Evolutionary conservation across 805 yeast genomes (phyloP).

Genomic region (Schwanniomyces pseudopolymorphus): DNA sequence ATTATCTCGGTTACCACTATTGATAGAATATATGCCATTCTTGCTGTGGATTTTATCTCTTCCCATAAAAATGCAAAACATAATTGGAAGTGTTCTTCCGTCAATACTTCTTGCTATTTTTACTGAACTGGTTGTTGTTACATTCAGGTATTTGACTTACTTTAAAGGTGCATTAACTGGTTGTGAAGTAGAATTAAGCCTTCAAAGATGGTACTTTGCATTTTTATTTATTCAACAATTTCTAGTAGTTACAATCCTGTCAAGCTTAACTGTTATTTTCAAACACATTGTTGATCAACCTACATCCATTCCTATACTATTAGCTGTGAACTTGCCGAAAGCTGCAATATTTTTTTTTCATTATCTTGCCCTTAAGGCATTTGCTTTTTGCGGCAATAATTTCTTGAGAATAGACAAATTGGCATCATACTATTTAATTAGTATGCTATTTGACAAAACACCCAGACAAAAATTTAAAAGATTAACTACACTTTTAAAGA

Average conservation of each 20-base stretch:
- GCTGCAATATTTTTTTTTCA: conserved; percentile 86
- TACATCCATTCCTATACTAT: conserved; percentile 63
- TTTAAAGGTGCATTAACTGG: conserved; percentile 63
- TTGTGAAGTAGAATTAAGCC: conserved; percentile 62
- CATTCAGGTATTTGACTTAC: conserved; percentile 54
- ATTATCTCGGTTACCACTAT: conserved; percentile 68
- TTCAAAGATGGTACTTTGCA: conserved; percentile 75
- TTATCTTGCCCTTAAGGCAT: conserved; percentile 69
- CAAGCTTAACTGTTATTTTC: conserved; percentile 66
- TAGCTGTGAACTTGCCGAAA: conserved; percentile 80
- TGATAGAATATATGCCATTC: conserved; percentile 61
- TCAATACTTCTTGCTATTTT: conserved; percentile 62
- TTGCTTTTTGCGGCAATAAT: conserved; percentile 72
- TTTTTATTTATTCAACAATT: conserved; percentile 83
- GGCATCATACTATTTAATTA: conserved; percentile 33
- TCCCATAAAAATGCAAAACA: conserved; percentile 53
- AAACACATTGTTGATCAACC: conserved; percentile 68
- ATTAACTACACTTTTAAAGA: conserved; percentile 41
- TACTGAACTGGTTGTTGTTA: conserved; percentile 59
- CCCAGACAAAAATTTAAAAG: conserved; percentile 59
- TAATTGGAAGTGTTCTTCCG: conserved; percentile 65
- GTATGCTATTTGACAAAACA: conserved; percentile 47
- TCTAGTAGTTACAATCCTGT: conserved; percentile 79
- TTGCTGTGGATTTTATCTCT: conserved; percentile 52
- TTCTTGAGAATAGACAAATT: conserved; percentile 61